phyloP scores from a whole-genome alignment of 345 rosid species.

The Moricandia moricandioides region DNA sequence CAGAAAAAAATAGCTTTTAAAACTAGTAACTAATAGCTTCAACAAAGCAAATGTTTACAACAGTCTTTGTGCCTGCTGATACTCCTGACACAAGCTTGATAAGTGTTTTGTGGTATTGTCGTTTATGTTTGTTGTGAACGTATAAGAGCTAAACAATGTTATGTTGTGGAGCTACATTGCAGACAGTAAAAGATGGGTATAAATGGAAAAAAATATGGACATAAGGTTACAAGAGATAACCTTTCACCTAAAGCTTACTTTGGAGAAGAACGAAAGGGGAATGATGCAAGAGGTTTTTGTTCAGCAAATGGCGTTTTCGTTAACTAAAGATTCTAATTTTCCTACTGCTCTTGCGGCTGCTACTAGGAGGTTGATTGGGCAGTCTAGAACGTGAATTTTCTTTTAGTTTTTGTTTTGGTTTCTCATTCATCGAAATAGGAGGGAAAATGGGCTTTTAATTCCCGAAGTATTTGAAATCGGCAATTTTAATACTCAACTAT shows the following conservation, averaged over 20 bases:
- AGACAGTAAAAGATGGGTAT: conserved; percentile 84
- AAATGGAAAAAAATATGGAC: conserved; percentile 89
- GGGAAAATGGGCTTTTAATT: too few species aligned
- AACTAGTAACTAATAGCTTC: conserved; percentile 40
- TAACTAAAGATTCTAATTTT: conserved; percentile 33
- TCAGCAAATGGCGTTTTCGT: conserved; percentile 70
- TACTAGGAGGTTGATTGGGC: conserved; percentile 54
- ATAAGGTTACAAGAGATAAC: conserved; percentile 92
- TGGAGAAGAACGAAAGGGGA: conserved; percentile 43
- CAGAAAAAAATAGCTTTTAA: conserved; percentile 28
- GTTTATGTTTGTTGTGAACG: not conserved
- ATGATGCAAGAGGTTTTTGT: conserved; percentile 50
- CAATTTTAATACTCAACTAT: too few species aligned
- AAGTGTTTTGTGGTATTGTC: not conserved
- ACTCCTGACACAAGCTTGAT: conserved; percentile 65
- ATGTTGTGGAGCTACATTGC: not conserved
- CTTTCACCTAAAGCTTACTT: conserved; percentile 94
- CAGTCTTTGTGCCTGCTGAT: conserved; percentile 41
- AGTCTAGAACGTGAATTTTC: conserved; percentile 23
- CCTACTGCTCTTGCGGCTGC: conserved; percentile 76
- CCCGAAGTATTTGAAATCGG: too few species aligned
- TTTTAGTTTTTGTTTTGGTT: too few species aligned
- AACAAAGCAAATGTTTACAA: conserved; percentile 47
- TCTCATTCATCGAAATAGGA: too few species aligned
- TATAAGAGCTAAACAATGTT: not conserved